phyloP scores from a whole-genome alignment of 2,329 filamentous ascomycete genomes.

The Geoglossum cookeanum region DNA sequence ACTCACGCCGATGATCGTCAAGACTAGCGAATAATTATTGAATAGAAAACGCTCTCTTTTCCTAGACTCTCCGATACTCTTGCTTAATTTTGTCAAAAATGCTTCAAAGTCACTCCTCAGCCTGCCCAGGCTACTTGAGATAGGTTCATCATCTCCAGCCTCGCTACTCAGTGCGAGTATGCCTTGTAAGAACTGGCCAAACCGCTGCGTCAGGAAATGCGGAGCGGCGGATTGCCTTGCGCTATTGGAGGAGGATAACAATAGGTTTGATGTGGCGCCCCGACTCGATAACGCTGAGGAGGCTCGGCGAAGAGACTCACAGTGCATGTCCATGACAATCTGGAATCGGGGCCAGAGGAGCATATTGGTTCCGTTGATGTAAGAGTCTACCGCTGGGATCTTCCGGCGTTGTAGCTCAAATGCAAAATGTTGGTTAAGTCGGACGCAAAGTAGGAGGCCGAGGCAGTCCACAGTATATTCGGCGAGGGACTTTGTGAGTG shows the following conservation, averaged over 20 bases:
- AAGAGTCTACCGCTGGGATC: conserved; percentile 71
- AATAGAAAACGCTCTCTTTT: conserved; percentile 77
- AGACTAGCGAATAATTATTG: conserved; percentile 90
- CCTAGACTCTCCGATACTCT: conserved; percentile 54
- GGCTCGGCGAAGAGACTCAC: conserved; percentile 57
- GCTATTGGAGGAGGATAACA: conserved; percentile 33
- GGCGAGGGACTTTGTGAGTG: conserved; percentile 56
- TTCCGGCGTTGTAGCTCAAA: conserved; percentile 87
- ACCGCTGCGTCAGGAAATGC: conserved; percentile 84
- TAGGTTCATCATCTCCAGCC: conserved; percentile 83
- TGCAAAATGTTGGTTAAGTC: conserved; percentile 81
- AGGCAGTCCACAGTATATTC: conserved; percentile 65
- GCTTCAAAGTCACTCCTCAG: conserved; percentile 66
- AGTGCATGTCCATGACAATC: conserved; percentile 80
- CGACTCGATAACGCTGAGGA: conserved; percentile 28
- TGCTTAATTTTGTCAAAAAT: conserved; percentile 61
- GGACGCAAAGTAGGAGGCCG: conserved; percentile 75
- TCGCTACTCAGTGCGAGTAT: conserved; percentile 72
- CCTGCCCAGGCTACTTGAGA: conserved; percentile 59
- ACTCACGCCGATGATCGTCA: conserved; percentile 65
- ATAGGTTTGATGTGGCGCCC: conserved; percentile 32
- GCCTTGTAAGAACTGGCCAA: conserved; percentile 77
- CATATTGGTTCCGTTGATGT: conserved; percentile 92
- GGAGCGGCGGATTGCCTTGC: conserved; percentile 58
- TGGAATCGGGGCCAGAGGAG: conserved; percentile 92